A percentile compares a stretch with the other conserved stretches of the same genome.
These are phyloP conservation scores for Aspergillus awamori DNA, from an alignment of 2,329 filamentous ascomycete genomes.

Conservation along the genomic window DNA sequence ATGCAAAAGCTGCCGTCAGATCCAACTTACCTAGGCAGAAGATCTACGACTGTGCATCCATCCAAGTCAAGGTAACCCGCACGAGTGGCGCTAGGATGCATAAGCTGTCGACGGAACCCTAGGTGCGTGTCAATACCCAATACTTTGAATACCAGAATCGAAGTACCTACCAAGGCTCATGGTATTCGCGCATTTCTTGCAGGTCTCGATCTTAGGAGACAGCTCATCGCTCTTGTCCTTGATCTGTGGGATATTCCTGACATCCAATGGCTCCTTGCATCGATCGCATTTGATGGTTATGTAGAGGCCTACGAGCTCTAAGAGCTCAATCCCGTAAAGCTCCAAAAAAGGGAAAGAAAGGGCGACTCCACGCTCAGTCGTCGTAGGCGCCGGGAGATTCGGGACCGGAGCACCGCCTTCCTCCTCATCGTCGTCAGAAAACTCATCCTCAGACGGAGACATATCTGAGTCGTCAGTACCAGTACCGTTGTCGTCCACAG, in stretches of 20 bases:
- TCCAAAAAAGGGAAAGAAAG: slow-evolving; percentile 78
- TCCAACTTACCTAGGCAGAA: slow-evolving; percentile 65
- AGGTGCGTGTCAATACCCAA: slow-evolving; percentile 6
- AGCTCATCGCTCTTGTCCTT: slow-evolving; percentile 43
- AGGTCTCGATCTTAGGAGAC: slow-evolving; percentile 51
- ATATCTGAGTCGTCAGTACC: slow-evolving; percentile 46
- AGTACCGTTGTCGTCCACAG: slow-evolving; percentile 36
- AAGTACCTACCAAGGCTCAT: slow-evolving; percentile 48
- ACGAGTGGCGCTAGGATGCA: slow-evolving; percentile 72
- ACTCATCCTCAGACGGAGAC: slow-evolving; percentile 49
- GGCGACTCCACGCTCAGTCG: slow-evolving; percentile 68
- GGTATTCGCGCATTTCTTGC: slow-evolving; percentile 58
- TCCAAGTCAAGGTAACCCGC: slow-evolving; percentile 78
- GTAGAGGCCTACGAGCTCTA: slow-evolving; percentile 68
- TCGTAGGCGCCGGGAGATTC: slow-evolving; percentile 41
- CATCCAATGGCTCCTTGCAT: slow-evolving; percentile 73
- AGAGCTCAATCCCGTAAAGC: slow-evolving; percentile 73
- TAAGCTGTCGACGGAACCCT: slow-evolving; percentile 67
- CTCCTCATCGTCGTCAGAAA: slow-evolving; percentile 48
- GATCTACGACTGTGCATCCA: slow-evolving; percentile 73
- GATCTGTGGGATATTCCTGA: slow-evolving; percentile 66
- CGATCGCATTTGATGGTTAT: slow-evolving; percentile 76
- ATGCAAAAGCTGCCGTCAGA: not conserved
- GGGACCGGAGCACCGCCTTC: slow-evolving; percentile 43
- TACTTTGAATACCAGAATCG: not conserved